phyloP scores from a whole-genome alignment of 2,329 filamentous ascomycete species.

The Tolypocladium ophioglossoides region DNA sequence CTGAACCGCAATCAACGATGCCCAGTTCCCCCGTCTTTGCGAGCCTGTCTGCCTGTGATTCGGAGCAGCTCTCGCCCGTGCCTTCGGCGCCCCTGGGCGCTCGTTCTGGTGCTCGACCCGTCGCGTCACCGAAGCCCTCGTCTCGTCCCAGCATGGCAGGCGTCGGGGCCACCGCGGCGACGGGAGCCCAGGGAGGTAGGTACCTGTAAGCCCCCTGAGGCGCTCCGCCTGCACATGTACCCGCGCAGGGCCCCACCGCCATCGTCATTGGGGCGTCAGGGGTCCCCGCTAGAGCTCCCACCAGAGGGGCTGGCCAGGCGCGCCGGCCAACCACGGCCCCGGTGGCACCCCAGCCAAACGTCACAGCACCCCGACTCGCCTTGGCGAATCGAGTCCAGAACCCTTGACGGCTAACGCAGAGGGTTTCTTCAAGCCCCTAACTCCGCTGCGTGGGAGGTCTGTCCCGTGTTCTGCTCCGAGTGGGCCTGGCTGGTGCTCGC shows the following conservation, averaged over 20 bases:
- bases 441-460: neutral
- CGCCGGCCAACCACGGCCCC: constrained; percentile 4
- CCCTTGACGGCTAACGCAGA: neutral
- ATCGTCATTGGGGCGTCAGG: constrained; percentile 9
- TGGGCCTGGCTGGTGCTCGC: neutral
- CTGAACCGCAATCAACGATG: neutral
- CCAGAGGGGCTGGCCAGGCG: neutral
- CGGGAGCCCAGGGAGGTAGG: neutral
- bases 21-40: neutral
- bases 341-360: constrained; percentile 9
- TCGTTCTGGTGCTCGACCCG: no score
- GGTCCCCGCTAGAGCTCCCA: constrained; percentile 6
- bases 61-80: no score
- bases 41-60: neutral
- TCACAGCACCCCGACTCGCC: constrained; percentile 8
- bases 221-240: neutral
- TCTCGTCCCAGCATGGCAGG: neutral
- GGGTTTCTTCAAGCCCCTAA: neutral
- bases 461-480: neutral
- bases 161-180: neutral
- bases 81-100: no score
- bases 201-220: neutral
- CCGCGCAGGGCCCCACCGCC: constrained; percentile 3
- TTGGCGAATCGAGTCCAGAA: constrained; percentile 9
- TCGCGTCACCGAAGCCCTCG: no score